Evolutionary conservation across 1,284 basidiomycete genomes (phyloP), one percentile per base, ranked within the genome.

Genomic region (Dichomitus squalens): DNA sequence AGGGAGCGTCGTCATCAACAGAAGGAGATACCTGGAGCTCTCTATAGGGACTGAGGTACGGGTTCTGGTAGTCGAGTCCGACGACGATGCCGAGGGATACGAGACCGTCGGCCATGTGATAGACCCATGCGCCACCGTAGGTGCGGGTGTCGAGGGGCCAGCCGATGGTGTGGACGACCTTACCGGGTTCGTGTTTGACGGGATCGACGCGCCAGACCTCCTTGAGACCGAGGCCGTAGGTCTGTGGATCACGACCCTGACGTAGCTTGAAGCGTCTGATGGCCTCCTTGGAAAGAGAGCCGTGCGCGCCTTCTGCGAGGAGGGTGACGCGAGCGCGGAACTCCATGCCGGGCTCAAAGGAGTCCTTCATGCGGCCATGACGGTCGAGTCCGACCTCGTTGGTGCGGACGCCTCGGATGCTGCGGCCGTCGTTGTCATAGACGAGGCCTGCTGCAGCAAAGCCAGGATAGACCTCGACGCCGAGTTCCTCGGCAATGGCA

Each of bases 401-500:
- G 36, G 96, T 98, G 47, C 88, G 79, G 21, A 99, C 90, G 25
- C 96, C 97, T 36, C 81, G 82, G 44, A 99, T 88, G 50, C 79
- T 76, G 18, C 78, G 82, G 18, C 87, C 87, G 62, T 87, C 84
- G 18, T 86, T 79, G 53, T 86, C 82, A 69, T 92, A 91, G 1
- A 98, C 78, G 8, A 97, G 74, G 49, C 88, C 83, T 0, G 96
- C 91, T 27, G 92, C 96, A 0, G 96, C 95, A 68, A 99, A 99
- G 20, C 97, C 96, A 1, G 97, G 93, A 73, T 99, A 99, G 49
- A 99, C 90, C 74, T 99, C 96, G 31, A 98, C 95, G 31, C 96
- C 96, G 53, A 93, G 80, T 49, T 90, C 90, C 67, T 96, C 94
- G 0, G 96, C 97, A 56, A 98, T 85, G 64, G 84, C 78, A 6